These are phyloP conservation scores for Zygosaccharomyces bailii DNA, from an alignment of 805 yeast species.

Conservation along the genomic window DNA sequence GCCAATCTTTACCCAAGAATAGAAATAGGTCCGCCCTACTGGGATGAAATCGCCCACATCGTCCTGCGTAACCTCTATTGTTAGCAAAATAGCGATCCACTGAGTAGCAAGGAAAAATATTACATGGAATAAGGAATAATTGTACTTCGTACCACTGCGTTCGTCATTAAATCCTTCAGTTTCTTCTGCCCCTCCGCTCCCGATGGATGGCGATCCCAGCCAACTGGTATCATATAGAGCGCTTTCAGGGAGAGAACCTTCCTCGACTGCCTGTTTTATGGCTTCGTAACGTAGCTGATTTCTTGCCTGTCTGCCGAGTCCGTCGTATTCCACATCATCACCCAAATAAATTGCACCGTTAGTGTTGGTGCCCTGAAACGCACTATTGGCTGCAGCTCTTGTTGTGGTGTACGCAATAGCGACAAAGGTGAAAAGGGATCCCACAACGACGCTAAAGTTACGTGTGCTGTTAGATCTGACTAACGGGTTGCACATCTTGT, in stretches of 20 bases:
- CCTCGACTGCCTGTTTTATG: slow-evolving; percentile 89
- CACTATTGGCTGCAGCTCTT: slow-evolving; percentile 85
- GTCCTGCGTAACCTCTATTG: slow-evolving; percentile 84
- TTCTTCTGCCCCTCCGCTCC: slow-evolving; percentile 33
- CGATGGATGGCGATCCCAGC: slow-evolving; percentile 40
- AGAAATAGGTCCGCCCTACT: slow-evolving; percentile 93
- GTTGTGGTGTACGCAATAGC: slow-evolving; percentile 98
- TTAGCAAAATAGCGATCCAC: slow-evolving; percentile 89
- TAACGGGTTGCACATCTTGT: slow-evolving; percentile 84
- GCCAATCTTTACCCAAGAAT: slow-evolving; percentile 89
- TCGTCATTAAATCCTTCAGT: slow-evolving; percentile 47
- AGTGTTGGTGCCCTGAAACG: slow-evolving; percentile 47
- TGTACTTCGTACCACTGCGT: slow-evolving; percentile 73
- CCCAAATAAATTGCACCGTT: slow-evolving; percentile 36
- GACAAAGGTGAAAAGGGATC: slow-evolving; percentile 88
- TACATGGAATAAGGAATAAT: slow-evolving; percentile 82
- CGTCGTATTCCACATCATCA: slow-evolving; percentile 40
- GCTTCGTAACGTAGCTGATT: slow-evolving; percentile 83
- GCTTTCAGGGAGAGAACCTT: slow-evolving; percentile 90
- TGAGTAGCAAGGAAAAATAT: slow-evolving; percentile 95
- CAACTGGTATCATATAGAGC: slow-evolving; percentile 75
- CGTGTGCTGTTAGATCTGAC: slow-evolving; percentile 87
- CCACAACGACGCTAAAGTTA: slow-evolving; percentile 79
- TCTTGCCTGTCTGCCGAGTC: slow-evolving; percentile 43
- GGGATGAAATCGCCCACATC: slow-evolving; percentile 88